phyloP scores from a whole-genome alignment of 2,329 filamentous ascomycete species.

The Ophiocordyceps sinensis region DNA sequence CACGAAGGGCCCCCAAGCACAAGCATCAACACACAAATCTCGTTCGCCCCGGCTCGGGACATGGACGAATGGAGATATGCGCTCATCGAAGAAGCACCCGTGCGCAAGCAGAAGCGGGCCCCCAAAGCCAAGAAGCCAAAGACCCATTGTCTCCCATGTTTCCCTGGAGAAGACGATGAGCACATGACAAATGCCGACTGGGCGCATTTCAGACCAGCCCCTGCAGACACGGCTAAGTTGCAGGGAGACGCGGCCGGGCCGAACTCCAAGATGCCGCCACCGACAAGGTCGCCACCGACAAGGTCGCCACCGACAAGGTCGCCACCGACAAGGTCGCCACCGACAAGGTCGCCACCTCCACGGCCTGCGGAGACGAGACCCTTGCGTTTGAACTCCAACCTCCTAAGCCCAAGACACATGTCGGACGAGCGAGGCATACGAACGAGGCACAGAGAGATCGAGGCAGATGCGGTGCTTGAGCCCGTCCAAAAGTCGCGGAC shows the following conservation, averaged over 20 bases:
- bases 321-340: not conserved
- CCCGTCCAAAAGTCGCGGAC: not conserved
- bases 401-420: constrained; percentile 3
- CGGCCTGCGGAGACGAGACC: not conserved
- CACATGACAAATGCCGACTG: constrained; percentile 10
- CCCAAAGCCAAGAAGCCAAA: constrained; percentile 5
- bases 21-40: constrained; percentile 16
- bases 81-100: constrained; percentile 16
- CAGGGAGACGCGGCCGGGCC: not conserved
- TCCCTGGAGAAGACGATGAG: constrained; percentile 8
- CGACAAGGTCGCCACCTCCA: constrained; percentile 1
- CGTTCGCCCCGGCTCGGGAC: constrained; percentile 13
- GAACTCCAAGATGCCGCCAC: not conserved
- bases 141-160: constrained; percentile 16
- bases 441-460: not conserved
- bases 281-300: constrained; percentile 1
- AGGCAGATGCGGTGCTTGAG: not conserved
- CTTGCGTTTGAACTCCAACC: not conserved
- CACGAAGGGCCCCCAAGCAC: constrained; percentile 7
- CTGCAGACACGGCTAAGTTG: constrained; percentile 1
- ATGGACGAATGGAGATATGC: constrained; percentile 19
- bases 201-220: constrained; percentile 8
- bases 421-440: not conserved
- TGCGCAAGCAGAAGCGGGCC: constrained; percentile 7
- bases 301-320: constrained; percentile 1